Evolutionary conservation across 768 basidiomycete genomes (phyloP), one percentile per base, ranked within the genome.

Genomic region (Daedaleopsis sinensis): DNA sequence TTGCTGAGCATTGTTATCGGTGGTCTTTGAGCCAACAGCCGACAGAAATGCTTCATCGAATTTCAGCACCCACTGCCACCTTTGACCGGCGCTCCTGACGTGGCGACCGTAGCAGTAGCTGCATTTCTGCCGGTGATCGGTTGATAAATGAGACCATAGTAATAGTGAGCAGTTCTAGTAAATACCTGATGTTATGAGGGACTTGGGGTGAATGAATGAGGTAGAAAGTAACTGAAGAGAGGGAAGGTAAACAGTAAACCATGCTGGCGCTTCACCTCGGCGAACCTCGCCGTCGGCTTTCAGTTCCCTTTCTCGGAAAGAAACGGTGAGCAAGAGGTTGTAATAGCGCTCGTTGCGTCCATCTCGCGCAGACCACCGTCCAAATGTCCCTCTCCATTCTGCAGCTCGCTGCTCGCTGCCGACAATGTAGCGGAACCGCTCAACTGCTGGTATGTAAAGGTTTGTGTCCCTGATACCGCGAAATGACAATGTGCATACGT

Each of bases 341-440:
- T 27, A 35, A 24, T 23, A 24, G 47, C 47, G 55, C 61, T 36
- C 61, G 35, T 24, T 39, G 48, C 32, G 32, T 49, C 24, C 37
- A 35, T 35, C 7, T 32, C 61, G 24, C 10, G 10, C 52, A 8
- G 16, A 49, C 61, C 52, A 48, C 37, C 35, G 18, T 43, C 32
- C 38, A 16, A n/a, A 64, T 64, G 62, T 64, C 62, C 42, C 51
- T 65, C 36, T 42, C 44, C n/a, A 39, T 58, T 15, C 24, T 49
- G 19, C 59, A 64, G 59, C 55, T 64, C 43, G 59, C 59, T 37
- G 32, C 55, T 35, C 63, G 63, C 10, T 64, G 62, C 37, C 58
- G 58, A 36, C 58, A 64, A 64, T 64, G 62, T 57, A 59, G 58
- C 36, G 58, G 62, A 18, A 24, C 58, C 0, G 21, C 39, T 4